Conservation (phyloP, 345 rosid genomes). For the Cardamine resedifolia region DNA sequence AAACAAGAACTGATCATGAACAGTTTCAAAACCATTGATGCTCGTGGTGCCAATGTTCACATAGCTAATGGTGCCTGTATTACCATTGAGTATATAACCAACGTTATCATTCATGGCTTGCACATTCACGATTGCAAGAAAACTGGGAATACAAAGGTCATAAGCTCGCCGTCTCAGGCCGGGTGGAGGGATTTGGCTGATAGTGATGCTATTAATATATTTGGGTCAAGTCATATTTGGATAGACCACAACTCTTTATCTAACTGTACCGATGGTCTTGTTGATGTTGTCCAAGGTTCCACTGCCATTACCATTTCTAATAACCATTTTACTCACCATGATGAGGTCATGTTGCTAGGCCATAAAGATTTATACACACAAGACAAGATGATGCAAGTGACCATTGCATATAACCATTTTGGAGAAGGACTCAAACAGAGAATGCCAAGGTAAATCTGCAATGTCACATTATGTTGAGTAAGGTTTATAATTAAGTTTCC, state of each 20-base stretch:
- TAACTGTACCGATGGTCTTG: constrained; percentile 77
- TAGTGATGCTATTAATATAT: constrained; percentile 77
- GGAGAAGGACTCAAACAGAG: constrained; percentile 74
- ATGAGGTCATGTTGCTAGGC: constrained; percentile 57
- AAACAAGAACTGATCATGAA: constrained; percentile 55
- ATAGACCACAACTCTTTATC: constrained; percentile 88
- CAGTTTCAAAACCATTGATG: constrained; percentile 56
- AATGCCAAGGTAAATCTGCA: constrained; percentile 69
- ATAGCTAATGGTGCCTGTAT: constrained; percentile 53
- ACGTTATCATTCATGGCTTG: constrained; percentile 82
- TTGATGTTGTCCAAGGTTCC: constrained; percentile 56
- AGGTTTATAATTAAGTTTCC: not conserved
- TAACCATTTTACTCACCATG: constrained; percentile 50
- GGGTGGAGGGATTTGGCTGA: constrained; percentile 79
- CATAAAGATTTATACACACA: constrained; percentile 67
- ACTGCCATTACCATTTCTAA: constrained; percentile 70
- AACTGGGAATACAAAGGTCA: constrained; percentile 69
- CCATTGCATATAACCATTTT: constrained; percentile 57
- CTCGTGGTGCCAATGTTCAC: constrained; percentile 49
- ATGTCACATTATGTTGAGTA: not conserved
- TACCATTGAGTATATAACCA: constrained; percentile 57
- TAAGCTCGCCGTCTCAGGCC: constrained; percentile 64
- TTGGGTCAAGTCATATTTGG: constrained; percentile 87
- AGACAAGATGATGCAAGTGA: constrained; percentile 85
- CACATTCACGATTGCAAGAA: constrained; percentile 75